Percentiles rank a stretch among this genome's conserved stretches.
These are phyloP conservation scores for Boletus sp. DNA, from an alignment of 768 basidiomycete genomes.

Conservation along the genomic window DNA sequence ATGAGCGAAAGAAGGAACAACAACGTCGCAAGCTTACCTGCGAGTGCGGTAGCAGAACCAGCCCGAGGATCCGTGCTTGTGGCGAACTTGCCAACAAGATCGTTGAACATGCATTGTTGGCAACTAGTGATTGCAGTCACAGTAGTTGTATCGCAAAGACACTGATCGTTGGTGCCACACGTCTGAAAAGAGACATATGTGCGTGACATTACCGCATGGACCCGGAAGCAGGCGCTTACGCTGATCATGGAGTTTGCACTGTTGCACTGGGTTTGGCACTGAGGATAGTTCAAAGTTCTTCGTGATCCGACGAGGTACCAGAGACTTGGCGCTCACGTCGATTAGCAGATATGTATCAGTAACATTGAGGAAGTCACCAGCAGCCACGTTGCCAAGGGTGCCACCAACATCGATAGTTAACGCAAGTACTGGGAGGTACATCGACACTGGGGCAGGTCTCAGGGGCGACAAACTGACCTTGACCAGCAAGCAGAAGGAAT, in stretches of 20 bases:
- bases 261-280: conserved; percentile 29
- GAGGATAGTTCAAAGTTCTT: conserved; percentile 1
- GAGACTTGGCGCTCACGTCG: conserved; percentile 23
- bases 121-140: conserved; percentile 46
- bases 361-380: conserved; percentile 45
- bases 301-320: not conserved
- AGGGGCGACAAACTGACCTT: conserved; percentile 41
- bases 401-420: conserved; percentile 48
- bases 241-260: conserved; percentile 22
- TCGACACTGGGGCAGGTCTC: not conserved
- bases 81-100: conserved; percentile 49
- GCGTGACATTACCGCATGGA: not conserved
- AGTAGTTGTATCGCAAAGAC: conserved; percentile 50
- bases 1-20: conserved; percentile 1
- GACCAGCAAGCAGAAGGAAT: conserved; percentile 49
- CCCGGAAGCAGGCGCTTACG: conserved; percentile 12
- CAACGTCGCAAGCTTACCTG: conserved; percentile 39
- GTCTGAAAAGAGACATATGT: conserved; percentile 19
- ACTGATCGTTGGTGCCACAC: conserved; percentile 46
- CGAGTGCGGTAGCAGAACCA: conserved; percentile 58
- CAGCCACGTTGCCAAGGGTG: conserved; percentile 34
- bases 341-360: conserved; percentile 27
- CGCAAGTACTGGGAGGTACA: conserved; percentile 34
- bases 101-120: conserved; percentile 65
- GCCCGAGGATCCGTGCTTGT: conserved; percentile 48